Percentiles rank a stretch among this genome's conserved stretches.
Evolutionary conservation across 148 eudicot genomes (phyloP).

Genomic region (Beta vulgaris): DNA sequence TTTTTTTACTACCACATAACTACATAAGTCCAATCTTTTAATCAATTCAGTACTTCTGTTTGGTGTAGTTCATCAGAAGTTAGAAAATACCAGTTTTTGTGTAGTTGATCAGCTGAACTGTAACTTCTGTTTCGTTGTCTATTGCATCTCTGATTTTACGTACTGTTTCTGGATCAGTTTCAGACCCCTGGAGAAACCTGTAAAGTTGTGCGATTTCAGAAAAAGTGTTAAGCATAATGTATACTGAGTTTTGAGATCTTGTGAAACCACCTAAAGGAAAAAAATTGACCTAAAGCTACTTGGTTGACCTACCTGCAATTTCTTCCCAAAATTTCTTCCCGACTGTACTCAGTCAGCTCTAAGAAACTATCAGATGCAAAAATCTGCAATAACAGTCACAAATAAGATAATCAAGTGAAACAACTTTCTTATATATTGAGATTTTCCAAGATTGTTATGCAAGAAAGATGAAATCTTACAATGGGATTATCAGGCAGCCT

Average conservation of each 20-base stretch:
- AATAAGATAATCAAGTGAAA: not conserved
- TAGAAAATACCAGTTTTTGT: constrained; percentile 73
- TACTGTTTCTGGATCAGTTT: constrained; percentile 92
- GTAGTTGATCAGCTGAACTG: constrained; percentile 97
- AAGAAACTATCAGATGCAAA: constrained; percentile 99
- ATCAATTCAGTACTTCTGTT: too few species aligned
- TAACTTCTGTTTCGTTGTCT: constrained; percentile 74
- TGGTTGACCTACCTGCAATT: constrained; percentile 79
- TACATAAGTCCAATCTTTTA: too few species aligned
- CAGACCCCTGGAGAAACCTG: constrained; percentile 98
- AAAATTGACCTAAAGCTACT: too few species aligned
- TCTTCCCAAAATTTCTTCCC: constrained; percentile 97
- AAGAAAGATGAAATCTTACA: constrained; percentile 44
- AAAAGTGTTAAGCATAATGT: not conserved
- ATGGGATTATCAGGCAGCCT: constrained; percentile 99
- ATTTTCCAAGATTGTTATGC: not conserved
- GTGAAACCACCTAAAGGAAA: not conserved
- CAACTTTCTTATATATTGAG: not conserved
- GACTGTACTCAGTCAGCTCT: constrained; percentile 95
- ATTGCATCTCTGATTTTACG: constrained; percentile 87
- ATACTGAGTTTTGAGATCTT: not conserved
- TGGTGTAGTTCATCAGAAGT: too few species aligned
- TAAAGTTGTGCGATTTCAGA: constrained; percentile 6
- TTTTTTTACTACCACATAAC: too few species aligned
- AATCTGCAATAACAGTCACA: constrained; percentile 47